Evolutionary conservation across 805 yeast genomes (phyloP), one percentile per base, ranked within the genome.

Genomic region (Yarrowia porcina): DNA sequence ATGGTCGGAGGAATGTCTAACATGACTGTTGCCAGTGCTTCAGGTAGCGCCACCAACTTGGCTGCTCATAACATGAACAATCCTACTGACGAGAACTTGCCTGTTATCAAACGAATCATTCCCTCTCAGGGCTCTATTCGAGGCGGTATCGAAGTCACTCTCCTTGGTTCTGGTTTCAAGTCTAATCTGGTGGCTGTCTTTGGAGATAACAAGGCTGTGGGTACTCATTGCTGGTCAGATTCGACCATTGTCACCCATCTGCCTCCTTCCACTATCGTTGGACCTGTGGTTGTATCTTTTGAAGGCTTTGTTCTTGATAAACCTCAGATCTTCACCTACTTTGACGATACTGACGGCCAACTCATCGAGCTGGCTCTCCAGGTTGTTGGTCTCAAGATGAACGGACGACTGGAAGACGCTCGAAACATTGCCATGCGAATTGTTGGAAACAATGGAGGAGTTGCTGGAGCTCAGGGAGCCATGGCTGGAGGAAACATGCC

Each of bases 191-290:
- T 79, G 20, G 97, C 93, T 13, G 87, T 87, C 74, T 94, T 94
- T 75, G 99, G 99, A 35, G 84, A 75, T 20, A 65, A 66, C 49
- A 74, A 79, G 2, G 67, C 70, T 13, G 54, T 59, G 41, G 88
- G 94, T 2, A 90, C 97, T 0, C 97, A 91, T 70, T 92, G 96
- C 74, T 94, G 99, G 99, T 89, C 96, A 47, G 94, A 89, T 39
- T 82, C 94, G 1, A 94, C 99, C 0, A 88, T 94, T 62, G 96
- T 94, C 2, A 90, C 98, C 0, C 91, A 89, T 69, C 77, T 94
- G 59, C 99, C 99, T 4, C 98, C 99, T 3, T 89, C 97, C 1
- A 75, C 87, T 8, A 84, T 82, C 64, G 87, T 97, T 0, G 98
- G 98, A 0, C 96, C 92, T 68, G 99, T 94, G 2, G 78, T 89